Conservation (phyloP, 495 filamentous ascomycete genomes). For the Hypoxylon rickii region DNA sequence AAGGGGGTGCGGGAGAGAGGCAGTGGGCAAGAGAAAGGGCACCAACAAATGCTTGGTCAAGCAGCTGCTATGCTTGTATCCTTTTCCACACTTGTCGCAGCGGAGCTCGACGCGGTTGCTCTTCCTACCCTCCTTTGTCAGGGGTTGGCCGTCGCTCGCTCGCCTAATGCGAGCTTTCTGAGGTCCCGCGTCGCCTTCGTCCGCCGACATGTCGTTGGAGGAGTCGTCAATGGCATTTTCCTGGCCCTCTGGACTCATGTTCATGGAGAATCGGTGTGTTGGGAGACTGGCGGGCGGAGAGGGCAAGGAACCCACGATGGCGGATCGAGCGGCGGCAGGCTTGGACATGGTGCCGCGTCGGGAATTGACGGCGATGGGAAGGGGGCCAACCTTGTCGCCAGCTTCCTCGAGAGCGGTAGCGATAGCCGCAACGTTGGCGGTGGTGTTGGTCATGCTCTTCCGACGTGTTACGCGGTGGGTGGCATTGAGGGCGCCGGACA, state of each 20-base stretch:
- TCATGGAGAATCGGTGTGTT: constrained; percentile 46
- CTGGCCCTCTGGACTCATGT: constrained; percentile 46
- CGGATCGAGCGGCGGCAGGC: constrained; percentile 45
- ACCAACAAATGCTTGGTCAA: constrained; percentile 99
- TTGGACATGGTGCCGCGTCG: constrained; percentile 60
- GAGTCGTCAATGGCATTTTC: constrained; percentile 66
- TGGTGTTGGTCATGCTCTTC: constrained; percentile 85
- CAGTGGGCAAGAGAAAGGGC: constrained; percentile 58
- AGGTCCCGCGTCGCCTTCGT: constrained; percentile 60
- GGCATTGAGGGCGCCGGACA: constrained; percentile 68
- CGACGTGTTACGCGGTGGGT: constrained; percentile 86
- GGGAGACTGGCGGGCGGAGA: constrained; percentile 58
- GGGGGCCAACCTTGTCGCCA: constrained; percentile 56
- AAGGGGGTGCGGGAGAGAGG: constrained; percentile 45
- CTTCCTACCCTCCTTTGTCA: constrained; percentile 78
- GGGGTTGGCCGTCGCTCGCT: constrained; percentile 83
- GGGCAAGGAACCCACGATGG: constrained; percentile 59
- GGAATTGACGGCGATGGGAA: constrained; percentile 53
- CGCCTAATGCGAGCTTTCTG: constrained; percentile 74
- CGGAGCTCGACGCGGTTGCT: constrained; percentile 79
- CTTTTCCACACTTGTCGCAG: constrained; percentile 98
- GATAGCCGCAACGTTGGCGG: constrained; percentile 72
- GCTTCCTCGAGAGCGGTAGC: constrained; percentile 72
- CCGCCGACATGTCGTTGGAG: constrained; percentile 58
- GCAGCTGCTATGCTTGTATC: constrained; percentile 99